Conservation (phyloP, 371 early-diverging fungal species). For the Circinella minor region DNA sequence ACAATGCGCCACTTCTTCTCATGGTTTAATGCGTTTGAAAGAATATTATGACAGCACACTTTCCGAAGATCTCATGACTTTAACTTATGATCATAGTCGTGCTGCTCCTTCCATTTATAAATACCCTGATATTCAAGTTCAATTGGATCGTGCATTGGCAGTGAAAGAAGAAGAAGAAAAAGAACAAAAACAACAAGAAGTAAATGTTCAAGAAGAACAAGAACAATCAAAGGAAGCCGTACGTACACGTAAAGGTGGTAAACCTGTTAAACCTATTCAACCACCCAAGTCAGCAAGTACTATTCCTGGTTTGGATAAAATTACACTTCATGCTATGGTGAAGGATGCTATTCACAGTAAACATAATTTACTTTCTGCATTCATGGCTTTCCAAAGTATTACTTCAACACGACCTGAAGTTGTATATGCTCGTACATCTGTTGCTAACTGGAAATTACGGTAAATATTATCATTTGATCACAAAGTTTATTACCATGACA, state of each 20-base stretch:
- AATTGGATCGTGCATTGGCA: conserved; percentile 34
- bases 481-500: too few relatives aligned
- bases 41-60: conserved; percentile 84
- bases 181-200: neutral
- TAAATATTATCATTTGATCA: conserved; percentile 37
- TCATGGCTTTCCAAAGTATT: conserved; percentile 91
- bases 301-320: conserved; percentile 70
- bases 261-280: conserved; percentile 60
- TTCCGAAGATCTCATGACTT: conserved; percentile 83
- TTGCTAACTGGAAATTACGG: conserved; percentile 84
- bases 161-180: conserved; percentile 11
- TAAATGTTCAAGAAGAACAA: neutral
- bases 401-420: conserved; percentile 85
- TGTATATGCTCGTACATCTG: conserved; percentile 80
- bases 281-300: conserved; percentile 52
- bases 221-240: conserved; percentile 15
- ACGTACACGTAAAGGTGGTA: conserved; percentile 62
- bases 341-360: conserved; percentile 89
- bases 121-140: conserved; percentile 46
- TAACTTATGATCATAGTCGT: conserved; percentile 80
- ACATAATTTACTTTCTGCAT: conserved; percentile 83
- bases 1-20: conserved; percentile 31
- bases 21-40: conserved; percentile 71
- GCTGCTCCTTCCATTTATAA: conserved; percentile 43
- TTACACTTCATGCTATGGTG: conserved; percentile 79